A percentile compares a stretch with the other conserved stretches of the same genome.
These are phyloP conservation scores for Diplodia seriata DNA, from an alignment of 2,329 filamentous ascomycete species.

Conservation along the genomic window DNA sequence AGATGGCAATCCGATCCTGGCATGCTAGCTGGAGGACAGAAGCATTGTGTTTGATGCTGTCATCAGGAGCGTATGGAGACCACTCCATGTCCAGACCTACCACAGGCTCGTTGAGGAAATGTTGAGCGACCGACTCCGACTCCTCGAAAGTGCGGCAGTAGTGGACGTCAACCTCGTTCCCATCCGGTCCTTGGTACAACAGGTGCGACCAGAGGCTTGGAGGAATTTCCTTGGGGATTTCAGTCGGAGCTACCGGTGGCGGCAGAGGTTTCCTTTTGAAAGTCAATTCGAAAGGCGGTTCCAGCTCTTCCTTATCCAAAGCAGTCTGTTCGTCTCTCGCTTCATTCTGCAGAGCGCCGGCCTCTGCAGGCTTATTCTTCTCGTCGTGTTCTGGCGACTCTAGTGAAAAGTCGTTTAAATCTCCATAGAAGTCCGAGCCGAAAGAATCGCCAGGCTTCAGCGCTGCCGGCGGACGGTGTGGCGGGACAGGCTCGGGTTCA, in stretches of 20 bases:
- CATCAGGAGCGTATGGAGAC: conserved; percentile 60
- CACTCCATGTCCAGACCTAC: conserved; percentile 94
- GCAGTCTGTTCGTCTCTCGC: neutral
- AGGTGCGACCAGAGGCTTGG: conserved; percentile 68
- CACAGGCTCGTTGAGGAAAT: conserved; percentile 73
- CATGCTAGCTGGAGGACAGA: conserved; percentile 85
- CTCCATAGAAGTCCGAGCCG: conserved; percentile 17
- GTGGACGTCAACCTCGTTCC: conserved; percentile 69
- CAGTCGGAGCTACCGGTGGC: neutral
- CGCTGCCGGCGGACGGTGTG: neutral
- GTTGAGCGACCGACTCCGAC: conserved; percentile 69
- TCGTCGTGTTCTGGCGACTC: neutral
- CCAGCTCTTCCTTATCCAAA: conserved; percentile 5
- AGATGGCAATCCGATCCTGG: conserved; percentile 76
- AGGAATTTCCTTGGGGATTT: conserved; percentile 2
- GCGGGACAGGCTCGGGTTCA: neutral
- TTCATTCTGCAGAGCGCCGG: neutral
- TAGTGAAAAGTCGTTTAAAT: conserved; percentile 11
- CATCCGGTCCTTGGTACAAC: conserved; percentile 66
- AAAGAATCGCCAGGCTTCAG: conserved; percentile 17
- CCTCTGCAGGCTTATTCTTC: too few relatives aligned
- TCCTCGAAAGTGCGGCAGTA: conserved; percentile 75
- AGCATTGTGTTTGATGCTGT: conserved; percentile 69
- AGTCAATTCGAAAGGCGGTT: conserved; percentile 8
- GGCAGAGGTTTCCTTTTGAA: conserved; percentile 21